Base-by-base conservation (phyloP, 345 rosid genomes). In the Rubroshorea leprosula region DNA sequence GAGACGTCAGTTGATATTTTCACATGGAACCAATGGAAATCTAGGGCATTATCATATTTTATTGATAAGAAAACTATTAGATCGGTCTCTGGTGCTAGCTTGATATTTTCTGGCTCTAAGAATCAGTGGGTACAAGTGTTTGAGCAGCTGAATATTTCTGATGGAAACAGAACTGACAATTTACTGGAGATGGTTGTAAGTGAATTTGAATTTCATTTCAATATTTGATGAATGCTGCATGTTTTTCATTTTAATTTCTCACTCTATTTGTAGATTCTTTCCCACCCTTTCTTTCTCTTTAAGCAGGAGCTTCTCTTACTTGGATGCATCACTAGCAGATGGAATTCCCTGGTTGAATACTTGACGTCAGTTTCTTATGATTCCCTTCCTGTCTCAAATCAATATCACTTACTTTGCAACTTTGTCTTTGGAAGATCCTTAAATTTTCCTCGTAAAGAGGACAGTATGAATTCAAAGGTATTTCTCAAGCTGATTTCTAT, bases 241-340 rank as follows among this genome's bases (percentile, higher is more conserved):
- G 35, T 0, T 49, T 15, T 48, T 35, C 29, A 7, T 39, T 21
- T 38, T 19, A 49, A 21, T 10, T 44, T 10, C 31, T 15, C 26
- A 49, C 15, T 22, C 38, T 41, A 51, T 12, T 19, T 23, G 23
- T 7, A 55, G 49, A 44, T 60, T 54, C 25, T 57, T 2, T 26
- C 0, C 26, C 70, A 3, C 29, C 0, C 0, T 44, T 27, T 56
- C 55, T 54, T 17, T 24, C 17, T 49, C 23, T 68, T 69, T 72
- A 58, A 57, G 45, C 77, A 90, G 96, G 96, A 90, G 73, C 80
- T 90, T 27, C 23, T 90, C 74, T 75, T 90, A 68, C 65, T 85
- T 49, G 97, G 97, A 65, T 79, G 84, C 60, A 49, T 79, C 54
- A 57, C 73, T 46, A 76, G 71, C 55, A 77, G 74, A 71, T 90